These are phyloP conservation scores for Yamadazyma atmosphaerica DNA, from an alignment of 1,139 yeast genomes.

Conservation along the genomic window DNA sequence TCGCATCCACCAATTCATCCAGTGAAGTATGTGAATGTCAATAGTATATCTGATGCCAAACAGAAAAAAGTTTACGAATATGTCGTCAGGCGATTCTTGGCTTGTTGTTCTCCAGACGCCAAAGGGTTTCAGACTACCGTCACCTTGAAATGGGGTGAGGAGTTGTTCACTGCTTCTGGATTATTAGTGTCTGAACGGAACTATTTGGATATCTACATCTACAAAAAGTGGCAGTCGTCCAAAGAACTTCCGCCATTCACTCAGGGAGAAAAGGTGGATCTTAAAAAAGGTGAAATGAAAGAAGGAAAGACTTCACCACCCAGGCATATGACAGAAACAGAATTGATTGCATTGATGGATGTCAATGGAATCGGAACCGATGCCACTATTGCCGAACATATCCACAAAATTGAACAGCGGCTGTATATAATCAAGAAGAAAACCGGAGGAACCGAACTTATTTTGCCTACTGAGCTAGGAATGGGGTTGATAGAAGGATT, in stretches of 20 bases:
- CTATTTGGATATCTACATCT: slow-evolving; percentile 77
- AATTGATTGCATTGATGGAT: slow-evolving; percentile 91
- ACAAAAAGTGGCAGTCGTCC: slow-evolving; percentile 75
- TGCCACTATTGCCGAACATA: slow-evolving; percentile 98
- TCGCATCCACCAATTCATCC: slow-evolving; percentile 99
- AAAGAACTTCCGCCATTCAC: slow-evolving; percentile 65
- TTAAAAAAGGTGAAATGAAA: slow-evolving; percentile 57
- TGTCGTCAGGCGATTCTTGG: slow-evolving; percentile 82
- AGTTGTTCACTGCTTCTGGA: slow-evolving; percentile 69
- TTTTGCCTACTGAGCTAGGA: slow-evolving; percentile 83
- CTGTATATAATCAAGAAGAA: slow-evolving; percentile 61
- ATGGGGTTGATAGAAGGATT: slow-evolving; percentile 89
- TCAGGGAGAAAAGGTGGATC: slow-evolving; percentile 54
- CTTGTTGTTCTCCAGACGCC: slow-evolving; percentile 92
- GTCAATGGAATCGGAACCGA: slow-evolving; percentile 98
- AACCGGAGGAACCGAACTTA: slow-evolving; percentile 33
- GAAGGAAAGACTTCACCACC: slow-evolving; percentile 85
- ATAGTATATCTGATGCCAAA: slow-evolving; percentile 37
- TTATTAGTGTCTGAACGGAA: slow-evolving; percentile 69
- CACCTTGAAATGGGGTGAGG: slow-evolving; percentile 74
- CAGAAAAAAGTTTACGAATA: slow-evolving; percentile 83
- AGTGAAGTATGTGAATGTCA: slow-evolving; percentile 48
- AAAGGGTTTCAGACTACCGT: slow-evolving; percentile 69
- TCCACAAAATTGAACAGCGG: slow-evolving; percentile 70
- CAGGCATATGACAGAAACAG: slow-evolving; percentile 83